phyloP scores from a whole-genome alignment of 371 early-diverging fungal species.

The Mucor velutinosus region DNA sequence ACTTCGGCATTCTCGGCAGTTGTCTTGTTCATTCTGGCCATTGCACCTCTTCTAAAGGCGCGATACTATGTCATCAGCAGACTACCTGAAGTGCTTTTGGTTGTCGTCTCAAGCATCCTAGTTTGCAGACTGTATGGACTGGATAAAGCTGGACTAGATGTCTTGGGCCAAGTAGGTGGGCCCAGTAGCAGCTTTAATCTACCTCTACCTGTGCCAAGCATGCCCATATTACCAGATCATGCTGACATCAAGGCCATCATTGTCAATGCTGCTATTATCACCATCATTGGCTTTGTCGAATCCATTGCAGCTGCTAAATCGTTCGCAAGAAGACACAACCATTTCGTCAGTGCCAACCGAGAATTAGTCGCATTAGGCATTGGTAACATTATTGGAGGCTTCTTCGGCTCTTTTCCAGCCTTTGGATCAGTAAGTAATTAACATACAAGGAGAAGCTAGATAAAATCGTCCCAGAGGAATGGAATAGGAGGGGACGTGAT shows the following conservation, averaged over 20 bases:
- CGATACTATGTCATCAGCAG: constrained; percentile 46
- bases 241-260: constrained; percentile 52
- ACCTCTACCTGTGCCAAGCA: constrained; percentile 54
- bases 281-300: constrained; percentile 91
- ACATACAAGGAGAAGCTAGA: neutral
- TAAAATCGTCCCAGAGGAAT: neutral
- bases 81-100: constrained; percentile 82
- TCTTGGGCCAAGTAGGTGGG: constrained; percentile 67
- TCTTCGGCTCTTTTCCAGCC: constrained; percentile 80
- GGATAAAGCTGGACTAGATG: constrained; percentile 63
- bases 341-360: constrained; percentile 85
- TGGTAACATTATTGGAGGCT: constrained; percentile 75
- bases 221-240: constrained; percentile 53
- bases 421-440: constrained; percentile 72
- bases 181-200: constrained; percentile 19
- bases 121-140: constrained; percentile 58
- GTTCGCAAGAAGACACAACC: constrained; percentile 82
- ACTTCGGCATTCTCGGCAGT: constrained; percentile 60
- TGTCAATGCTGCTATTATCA: constrained; percentile 68
- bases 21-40: constrained; percentile 64
- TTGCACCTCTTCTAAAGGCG: constrained; percentile 52
- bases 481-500: neutral
- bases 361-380: constrained; percentile 91
- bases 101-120: constrained; percentile 69
- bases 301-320: constrained; percentile 84